Evolutionary conservation across 129 eudicot genomes (phyloP).

Genomic region (Chrysanthemum makinoi): DNA sequence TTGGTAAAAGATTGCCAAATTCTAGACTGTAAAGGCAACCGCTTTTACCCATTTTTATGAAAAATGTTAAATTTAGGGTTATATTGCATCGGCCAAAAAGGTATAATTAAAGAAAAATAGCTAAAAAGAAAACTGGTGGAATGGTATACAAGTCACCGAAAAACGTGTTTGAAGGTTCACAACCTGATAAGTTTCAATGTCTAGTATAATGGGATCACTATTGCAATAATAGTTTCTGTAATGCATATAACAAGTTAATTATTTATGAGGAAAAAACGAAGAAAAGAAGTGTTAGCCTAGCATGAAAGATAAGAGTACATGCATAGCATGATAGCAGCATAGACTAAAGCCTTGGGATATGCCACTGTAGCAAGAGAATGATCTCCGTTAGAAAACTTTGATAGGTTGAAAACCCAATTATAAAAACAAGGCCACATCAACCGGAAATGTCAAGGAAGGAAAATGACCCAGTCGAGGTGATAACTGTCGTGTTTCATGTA

Average conservation of each 20-base stretch:
- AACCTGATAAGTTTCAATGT: background rate
- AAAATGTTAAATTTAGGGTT: background rate
- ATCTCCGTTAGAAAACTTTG: no score
- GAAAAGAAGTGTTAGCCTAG: no score
- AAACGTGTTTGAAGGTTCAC: background rate
- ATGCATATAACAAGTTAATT: no score
- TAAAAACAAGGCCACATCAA: background rate
- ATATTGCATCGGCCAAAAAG: background rate
- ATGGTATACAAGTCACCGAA: background rate
- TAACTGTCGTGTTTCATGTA: slow-evolving; percentile 2
- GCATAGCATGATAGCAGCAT: no score
- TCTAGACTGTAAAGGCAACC: background rate
- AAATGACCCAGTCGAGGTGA: background rate
- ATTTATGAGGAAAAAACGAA: no score
- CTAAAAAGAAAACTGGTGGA: background rate
- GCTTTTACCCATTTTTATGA: background rate
- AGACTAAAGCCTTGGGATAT: background rate
- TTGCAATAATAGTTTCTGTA: no score
- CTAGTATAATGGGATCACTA: no score
- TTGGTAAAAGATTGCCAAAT: background rate
- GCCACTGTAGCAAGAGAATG: background rate
- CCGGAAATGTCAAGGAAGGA: background rate
- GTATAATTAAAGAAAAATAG: background rate
- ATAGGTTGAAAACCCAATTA: background rate
- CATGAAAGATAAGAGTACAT: no score